phyloP scores from a whole-genome alignment of 179 eudicot species.

The Pouteria campechiana region DNA sequence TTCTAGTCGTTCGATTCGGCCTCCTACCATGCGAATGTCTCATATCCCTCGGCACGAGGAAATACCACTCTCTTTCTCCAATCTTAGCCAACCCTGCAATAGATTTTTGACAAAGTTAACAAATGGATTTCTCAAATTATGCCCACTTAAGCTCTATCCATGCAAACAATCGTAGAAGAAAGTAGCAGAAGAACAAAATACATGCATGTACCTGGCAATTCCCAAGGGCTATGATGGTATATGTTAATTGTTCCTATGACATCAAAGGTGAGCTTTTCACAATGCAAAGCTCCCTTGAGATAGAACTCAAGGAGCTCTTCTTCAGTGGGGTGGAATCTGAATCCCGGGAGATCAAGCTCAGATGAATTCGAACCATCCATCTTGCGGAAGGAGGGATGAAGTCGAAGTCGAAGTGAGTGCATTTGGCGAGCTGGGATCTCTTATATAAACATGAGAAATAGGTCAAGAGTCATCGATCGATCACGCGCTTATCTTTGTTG shows the following conservation, averaged over 20 bases:
- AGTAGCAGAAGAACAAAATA: no score
- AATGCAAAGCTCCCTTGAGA: not conserved
- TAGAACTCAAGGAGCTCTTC: constrained; percentile 1
- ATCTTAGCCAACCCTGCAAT: constrained; percentile 1
- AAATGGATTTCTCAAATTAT: not conserved
- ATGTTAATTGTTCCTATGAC: not conserved
- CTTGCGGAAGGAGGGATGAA: no score
- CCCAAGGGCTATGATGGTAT: not conserved
- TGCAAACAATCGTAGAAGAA: no score
- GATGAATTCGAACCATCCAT: not conserved
- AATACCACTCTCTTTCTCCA: constrained; percentile 1
- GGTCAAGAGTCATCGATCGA: no score
- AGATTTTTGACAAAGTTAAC: no score
- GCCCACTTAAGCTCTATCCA: no score
- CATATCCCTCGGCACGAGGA: not conserved
- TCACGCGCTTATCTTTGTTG: no score
- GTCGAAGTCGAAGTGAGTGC: no score
- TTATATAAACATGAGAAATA: no score
- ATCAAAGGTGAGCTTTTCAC: not conserved
- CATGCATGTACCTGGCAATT: not conserved
- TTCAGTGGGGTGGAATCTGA: constrained; percentile 1
- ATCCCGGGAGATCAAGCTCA: not conserved
- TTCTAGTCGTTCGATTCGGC: not conserved
- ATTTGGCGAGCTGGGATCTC: no score
- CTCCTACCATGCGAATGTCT: not conserved